A percentile compares a stretch with the other conserved stretches of the same genome.
phyloP scores from a whole-genome alignment of 352 stramenopile species.

The Phytophthora idaei region DNA sequence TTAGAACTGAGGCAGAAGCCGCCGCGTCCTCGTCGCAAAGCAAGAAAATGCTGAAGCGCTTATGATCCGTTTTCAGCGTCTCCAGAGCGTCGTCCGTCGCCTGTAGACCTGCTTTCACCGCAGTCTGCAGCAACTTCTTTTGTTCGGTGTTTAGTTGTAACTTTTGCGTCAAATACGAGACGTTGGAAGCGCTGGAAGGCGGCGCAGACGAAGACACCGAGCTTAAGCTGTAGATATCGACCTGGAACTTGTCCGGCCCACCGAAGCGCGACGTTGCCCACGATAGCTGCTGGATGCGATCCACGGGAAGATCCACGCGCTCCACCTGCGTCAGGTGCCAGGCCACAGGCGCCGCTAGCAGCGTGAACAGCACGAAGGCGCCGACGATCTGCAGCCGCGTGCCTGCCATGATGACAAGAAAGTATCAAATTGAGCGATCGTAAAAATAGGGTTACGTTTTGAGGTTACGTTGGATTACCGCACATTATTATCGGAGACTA shows the following conservation, averaged over 20 bases:
- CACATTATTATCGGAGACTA: background rate
- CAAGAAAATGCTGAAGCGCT: conserved; percentile 49
- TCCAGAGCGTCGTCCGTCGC: conserved; percentile 31
- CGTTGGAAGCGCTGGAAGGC: conserved; percentile 22
- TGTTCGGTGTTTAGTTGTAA: conserved; percentile 17
- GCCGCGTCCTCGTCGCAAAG: conserved; percentile 40
- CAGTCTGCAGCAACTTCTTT: conserved; percentile 13
- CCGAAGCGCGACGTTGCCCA: conserved; percentile 39
- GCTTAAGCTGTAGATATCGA: conserved; percentile 33
- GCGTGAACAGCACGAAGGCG: conserved; percentile 75
- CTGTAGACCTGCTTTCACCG: conserved; percentile 19
- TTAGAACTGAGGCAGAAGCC: conserved; percentile 28
- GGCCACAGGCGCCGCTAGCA: conserved; percentile 63
- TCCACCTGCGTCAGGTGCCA: conserved; percentile 75
- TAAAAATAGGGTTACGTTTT: conserved; percentile 2
- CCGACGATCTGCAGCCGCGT: conserved; percentile 79
- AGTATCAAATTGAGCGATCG: conserved; percentile 11
- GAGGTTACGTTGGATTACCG: conserved; percentile 7
- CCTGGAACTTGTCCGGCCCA: conserved; percentile 19
- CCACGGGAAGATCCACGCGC: conserved; percentile 56
- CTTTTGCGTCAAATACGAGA: conserved; percentile 23
- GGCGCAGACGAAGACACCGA: conserved; percentile 6
- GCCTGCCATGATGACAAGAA: conserved; percentile 53
- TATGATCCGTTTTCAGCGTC: conserved; percentile 17
- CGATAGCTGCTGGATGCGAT: conserved; percentile 63